A percentile compares a stretch with the other conserved stretches of the same genome.
Evolutionary conservation across 495 filamentous ascomycete genomes (phyloP).

Genomic region (Penicillium flavigenum): DNA sequence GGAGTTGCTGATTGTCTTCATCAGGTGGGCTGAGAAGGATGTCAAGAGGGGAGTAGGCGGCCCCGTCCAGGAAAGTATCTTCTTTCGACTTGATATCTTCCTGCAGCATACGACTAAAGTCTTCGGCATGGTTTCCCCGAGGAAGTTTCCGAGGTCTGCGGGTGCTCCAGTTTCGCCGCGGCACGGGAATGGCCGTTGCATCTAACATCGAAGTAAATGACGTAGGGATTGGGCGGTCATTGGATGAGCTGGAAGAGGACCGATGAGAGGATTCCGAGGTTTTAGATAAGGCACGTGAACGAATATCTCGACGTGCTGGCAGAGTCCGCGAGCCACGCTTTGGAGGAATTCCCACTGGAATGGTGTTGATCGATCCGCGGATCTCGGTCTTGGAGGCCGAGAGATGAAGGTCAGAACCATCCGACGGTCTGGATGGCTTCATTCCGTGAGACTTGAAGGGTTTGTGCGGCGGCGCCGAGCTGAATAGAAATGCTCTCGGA

Average conservation of each 20-base stretch:
- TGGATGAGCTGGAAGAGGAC: slow-evolving; percentile 35
- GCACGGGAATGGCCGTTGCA: slow-evolving; percentile 46
- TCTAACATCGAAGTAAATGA: slow-evolving; percentile 45
- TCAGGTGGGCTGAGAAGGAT: slow-evolving; percentile 49
- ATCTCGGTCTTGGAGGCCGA: slow-evolving; percentile 11
- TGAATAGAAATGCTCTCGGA: slow-evolving; percentile 46
- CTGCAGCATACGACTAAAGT: slow-evolving; percentile 46
- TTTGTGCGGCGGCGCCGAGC: slow-evolving; percentile 31
- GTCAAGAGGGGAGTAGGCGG: slow-evolving; percentile 39
- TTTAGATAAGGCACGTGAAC: slow-evolving; percentile 26
- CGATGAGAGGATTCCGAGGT: slow-evolving; percentile 25
- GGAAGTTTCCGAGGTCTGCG: slow-evolving; percentile 39
- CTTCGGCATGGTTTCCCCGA: slow-evolving; percentile 45
- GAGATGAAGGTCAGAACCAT: slow-evolving; percentile 20
- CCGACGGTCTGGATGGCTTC: slow-evolving; percentile 12
- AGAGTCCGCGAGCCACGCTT: slow-evolving; percentile 34
- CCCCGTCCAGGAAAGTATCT: slow-evolving; percentile 31
- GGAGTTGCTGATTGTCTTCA: slow-evolving; percentile 37
- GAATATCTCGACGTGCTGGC: slow-evolving; percentile 23
- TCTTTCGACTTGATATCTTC: slow-evolving; percentile 39
- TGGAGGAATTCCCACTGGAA: slow-evolving; percentile 47
- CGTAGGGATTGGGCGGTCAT: slow-evolving; percentile 35
- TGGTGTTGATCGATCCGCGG: slow-evolving; percentile 25
- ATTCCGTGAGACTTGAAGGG: slow-evolving; percentile 21
- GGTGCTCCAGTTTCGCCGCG: slow-evolving; percentile 35